Evolutionary conservation across 164 flowering plant genomes (phyloP), one percentile per base, ranked within the genome.

Genomic region (Kingdonia uniflora): DNA sequence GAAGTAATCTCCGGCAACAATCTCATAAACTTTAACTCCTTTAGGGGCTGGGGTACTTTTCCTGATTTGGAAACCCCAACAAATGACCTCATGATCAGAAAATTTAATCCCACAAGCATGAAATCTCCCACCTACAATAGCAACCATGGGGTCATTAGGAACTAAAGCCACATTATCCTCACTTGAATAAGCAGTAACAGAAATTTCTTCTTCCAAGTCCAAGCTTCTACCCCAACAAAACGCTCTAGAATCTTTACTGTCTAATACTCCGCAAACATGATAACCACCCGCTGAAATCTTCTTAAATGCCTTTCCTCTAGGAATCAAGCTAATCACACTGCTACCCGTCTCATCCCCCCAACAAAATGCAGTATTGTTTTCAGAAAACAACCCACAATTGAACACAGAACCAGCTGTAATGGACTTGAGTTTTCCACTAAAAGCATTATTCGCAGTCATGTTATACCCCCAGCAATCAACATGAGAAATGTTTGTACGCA

Each of bases 381-480:
- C 72, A n/a, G 74, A 70, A 62, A 84, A 84, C 65, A 88, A 56
- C 1, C 85, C 98, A 58, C 98, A 92, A 50, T 78, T 85, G 61
- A 92, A 92, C 68, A 69, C 89, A 3, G 96, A 80, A 37, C 98
- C 96, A 40, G 96, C 88, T 2, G 98, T 76, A 25, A 92, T 76
- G 0, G 96, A 85, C 44, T 62, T 70, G 51, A 88, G 65, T 62
- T 68, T 73, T 22, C 84, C 86, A 54, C 68, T 68, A 57, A 88
- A 84, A 11, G 42, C 72, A 71, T 77, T 68, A 58, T 65, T 80
- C n/a, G 64, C 75, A 2, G 98, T 92, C 96, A 92, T 92, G 70
- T 92, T 92, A 56, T 88, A 92, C 0, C 98, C 98, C 98, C 98
- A 92, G 52, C 98, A 92, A 71, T 92, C 98, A 45, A 92, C 87